Base-by-base conservation (phyloP, 1,284 basidiomycete species). In the Apiotrichum veenhuisii region DNA sequence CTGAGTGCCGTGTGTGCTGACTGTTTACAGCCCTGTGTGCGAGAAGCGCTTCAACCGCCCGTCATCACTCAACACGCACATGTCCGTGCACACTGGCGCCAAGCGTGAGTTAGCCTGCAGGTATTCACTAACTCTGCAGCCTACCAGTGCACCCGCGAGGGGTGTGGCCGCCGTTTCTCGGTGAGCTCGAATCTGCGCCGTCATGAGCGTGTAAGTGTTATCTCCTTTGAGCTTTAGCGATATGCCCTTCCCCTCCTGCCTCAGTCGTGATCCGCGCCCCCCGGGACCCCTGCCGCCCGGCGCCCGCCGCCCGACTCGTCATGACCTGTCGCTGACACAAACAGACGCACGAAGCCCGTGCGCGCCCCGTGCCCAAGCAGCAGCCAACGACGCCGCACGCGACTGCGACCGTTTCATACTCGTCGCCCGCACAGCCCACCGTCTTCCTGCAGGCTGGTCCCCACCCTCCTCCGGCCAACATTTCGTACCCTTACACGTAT, bases 21-120 rank as follows among this genome's bases (percentile, higher is more conserved):
- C n/a, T n/a, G n/a, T n/a, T n/a, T n/a, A n/a, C 55, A 75, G 84
- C 62, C 67, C 71, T 27, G 73, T 82, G 1, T 86, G 84, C 70
- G 70, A 77, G 4, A 86, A 86, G 70, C 63, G 75, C 52, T 86
- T 86, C 66, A 83, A 83, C 30, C 78, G 85, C 57, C 85, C 85
- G 4, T 84, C 83, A 52, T 84, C 84, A 15, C 76, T 87, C 44
- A 76, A 76, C 37, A 85, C 85, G 2, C 86, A 87, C 64, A 85
- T 85, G 84, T 83, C 84, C 50, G 82, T 81, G 5, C 85, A 87
- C 64, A 83, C 81, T 5, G 84, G 86, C 18, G 80, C 79, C 8
- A 84, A 81, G 69, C 85, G 85, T 86, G 71, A 61, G 79, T 53
- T 42, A 42, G 10, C 0, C 18, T 20, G 3, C 33, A 8, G 1